Conservation (phyloP, 495 filamentous ascomycete genomes). For the Tetracladium marchalianum region DNA sequence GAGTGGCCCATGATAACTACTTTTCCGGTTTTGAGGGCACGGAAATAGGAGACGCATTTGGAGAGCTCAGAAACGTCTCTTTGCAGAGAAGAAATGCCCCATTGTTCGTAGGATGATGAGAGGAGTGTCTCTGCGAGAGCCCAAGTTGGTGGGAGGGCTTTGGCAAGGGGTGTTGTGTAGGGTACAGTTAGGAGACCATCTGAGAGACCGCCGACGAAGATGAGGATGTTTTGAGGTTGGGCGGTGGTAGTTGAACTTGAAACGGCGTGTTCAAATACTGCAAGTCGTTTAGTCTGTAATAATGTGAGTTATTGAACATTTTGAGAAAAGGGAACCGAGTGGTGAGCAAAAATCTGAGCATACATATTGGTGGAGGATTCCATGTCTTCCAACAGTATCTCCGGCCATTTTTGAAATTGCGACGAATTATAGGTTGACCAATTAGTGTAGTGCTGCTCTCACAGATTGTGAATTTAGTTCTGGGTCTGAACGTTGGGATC, state of each 20-base stretch:
- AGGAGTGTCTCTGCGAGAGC: conserved; percentile 52
- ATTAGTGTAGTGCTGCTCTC: too few species aligned
- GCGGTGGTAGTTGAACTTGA: conserved; percentile 1
- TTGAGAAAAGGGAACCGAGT: neutral
- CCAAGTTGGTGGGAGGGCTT: conserved; percentile 51
- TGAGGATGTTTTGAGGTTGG: conserved; percentile 47
- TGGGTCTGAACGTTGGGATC: too few species aligned
- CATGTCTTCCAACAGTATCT: conserved; percentile 1
- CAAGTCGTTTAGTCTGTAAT: conserved; percentile 38
- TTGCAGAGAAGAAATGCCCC: conserved; percentile 57
- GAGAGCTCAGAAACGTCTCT: conserved; percentile 67
- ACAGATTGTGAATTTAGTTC: too few species aligned
- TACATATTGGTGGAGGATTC: conserved; percentile 15
- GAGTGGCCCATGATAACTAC: conserved; percentile 86
- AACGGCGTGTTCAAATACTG: conserved; percentile 47
- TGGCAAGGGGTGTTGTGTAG: conserved; percentile 46
- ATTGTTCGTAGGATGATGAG: conserved; percentile 59
- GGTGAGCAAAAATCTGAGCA: neutral
- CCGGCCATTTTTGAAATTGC: neutral
- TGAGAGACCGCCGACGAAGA: conserved; percentile 79
- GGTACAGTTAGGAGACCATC: conserved; percentile 66
- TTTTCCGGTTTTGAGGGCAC: conserved; percentile 34
- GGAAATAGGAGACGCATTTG: conserved; percentile 62
- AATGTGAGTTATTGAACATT: neutral
- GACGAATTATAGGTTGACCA: too few species aligned